phyloP scores from a whole-genome alignment of 2,329 filamentous ascomycete species.

The Alternaria gansuensis region DNA sequence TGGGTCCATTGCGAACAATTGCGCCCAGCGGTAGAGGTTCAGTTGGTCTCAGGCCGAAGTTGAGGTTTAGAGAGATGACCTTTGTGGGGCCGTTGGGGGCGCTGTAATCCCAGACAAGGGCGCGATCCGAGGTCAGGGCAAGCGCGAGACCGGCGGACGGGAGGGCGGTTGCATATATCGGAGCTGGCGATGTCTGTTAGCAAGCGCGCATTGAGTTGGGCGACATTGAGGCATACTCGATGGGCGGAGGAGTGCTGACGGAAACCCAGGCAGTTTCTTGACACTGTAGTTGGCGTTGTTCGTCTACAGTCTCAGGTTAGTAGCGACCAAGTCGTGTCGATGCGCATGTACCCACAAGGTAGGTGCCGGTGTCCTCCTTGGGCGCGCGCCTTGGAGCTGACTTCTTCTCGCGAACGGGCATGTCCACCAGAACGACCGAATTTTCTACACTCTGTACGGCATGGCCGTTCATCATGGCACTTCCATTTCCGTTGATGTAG shows the following conservation, averaged over 20 bases:
- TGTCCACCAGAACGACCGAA: conserved; percentile 48
- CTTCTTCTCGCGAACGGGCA: conserved; percentile 55
- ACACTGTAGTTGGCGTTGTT: conserved; percentile 86
- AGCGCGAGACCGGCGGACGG: conserved; percentile 75
- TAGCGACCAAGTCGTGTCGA: background rate
- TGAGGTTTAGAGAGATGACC: conserved; percentile 81
- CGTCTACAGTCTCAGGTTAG: conserved; percentile 63
- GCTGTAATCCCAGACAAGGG: conserved; percentile 90
- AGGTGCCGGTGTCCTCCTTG: conserved; percentile 73
- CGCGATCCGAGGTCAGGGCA: conserved; percentile 80
- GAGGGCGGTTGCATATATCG: conserved; percentile 59
- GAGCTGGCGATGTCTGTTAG: conserved; percentile 41
- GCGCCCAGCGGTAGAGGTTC: conserved; percentile 84
- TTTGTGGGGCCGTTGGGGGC: conserved; percentile 69
- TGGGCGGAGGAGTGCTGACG: conserved; percentile 75
- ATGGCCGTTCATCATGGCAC: conserved; percentile 45
- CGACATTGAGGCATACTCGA: conserved; percentile 63
- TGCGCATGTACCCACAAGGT: conserved; percentile 64
- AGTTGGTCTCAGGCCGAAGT: conserved; percentile 72
- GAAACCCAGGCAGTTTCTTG: conserved; percentile 82
- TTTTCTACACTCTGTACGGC: conserved; percentile 39
- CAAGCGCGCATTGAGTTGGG: conserved; percentile 16
- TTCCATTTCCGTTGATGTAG: conserved; percentile 48
- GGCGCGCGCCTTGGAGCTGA: conserved; percentile 60
- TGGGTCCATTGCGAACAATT: conserved; percentile 80